Conservation (phyloP, 1,284 basidiomycete genomes). For the Pterula multifida region DNA sequence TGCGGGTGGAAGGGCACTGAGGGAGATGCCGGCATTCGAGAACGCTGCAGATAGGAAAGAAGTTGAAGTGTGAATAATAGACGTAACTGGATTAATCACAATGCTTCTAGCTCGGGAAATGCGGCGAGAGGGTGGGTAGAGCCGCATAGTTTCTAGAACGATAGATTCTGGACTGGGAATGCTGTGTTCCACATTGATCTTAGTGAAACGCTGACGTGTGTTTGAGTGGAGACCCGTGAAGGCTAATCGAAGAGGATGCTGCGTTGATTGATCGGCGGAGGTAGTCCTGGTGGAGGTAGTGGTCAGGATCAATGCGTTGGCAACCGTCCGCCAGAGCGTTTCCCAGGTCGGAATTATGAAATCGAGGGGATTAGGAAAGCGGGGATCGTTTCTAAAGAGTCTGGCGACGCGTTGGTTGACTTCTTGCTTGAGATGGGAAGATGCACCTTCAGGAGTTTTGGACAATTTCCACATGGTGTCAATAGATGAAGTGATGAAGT, state of each 20-base stretch:
- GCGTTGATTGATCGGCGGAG: background rate
- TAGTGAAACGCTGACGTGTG: slow-evolving; percentile 14
- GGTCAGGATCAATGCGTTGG: slow-evolving; percentile 12
- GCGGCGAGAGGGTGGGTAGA: slow-evolving; percentile 34
- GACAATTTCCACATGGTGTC: slow-evolving; percentile 29
- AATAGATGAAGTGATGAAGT: slow-evolving; percentile 23
- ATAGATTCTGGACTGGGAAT: slow-evolving; percentile 25
- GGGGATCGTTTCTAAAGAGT: slow-evolving; percentile 23
- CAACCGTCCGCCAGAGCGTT: slow-evolving; percentile 49
- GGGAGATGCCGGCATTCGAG: background rate
- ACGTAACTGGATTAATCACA: slow-evolving; percentile 9
- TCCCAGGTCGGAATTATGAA: slow-evolving; percentile 47
- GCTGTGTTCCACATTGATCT: slow-evolving; percentile 8
- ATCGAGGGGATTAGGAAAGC: slow-evolving; percentile 29
- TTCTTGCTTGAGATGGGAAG: slow-evolving; percentile 9
- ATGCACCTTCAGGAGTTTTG: slow-evolving; percentile 15
- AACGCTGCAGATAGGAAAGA: slow-evolving; percentile 1
- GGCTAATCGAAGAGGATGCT: slow-evolving; percentile 13
- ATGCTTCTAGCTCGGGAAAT: slow-evolving; percentile 19
- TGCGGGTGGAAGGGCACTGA: background rate
- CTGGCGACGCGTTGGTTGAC: slow-evolving; percentile 19
- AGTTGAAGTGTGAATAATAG: slow-evolving; percentile 7
- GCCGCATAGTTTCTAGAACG: slow-evolving; percentile 30
- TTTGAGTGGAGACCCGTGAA: slow-evolving; percentile 27
- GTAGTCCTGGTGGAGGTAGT: background rate